Conservation (phyloP, 768 basidiomycete genomes). For the Suillus bovinus region DNA sequence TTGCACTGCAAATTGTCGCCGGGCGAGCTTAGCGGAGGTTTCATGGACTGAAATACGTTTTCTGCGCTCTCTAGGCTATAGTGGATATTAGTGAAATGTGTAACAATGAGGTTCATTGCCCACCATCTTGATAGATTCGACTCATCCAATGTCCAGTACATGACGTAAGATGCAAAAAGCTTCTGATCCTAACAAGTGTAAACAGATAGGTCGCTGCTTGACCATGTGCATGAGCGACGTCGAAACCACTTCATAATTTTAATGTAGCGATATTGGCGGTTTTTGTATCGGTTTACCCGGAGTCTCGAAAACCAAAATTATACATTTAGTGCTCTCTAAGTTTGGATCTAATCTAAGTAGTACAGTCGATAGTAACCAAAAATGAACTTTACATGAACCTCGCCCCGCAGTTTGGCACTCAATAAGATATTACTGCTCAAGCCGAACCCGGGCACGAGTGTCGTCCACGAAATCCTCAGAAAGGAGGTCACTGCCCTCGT, state of each 20-base stretch:
- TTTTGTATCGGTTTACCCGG: neutral
- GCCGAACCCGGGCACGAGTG: conserved; percentile 3
- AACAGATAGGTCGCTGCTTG: too few relatives aligned
- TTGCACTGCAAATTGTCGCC: conserved; percentile 51
- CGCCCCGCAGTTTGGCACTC: too few relatives aligned
- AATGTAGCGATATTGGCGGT: neutral
- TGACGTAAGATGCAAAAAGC: neutral
- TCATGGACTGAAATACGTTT: conserved; percentile 48
- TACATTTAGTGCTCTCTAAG: neutral
- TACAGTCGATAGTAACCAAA: neutral
- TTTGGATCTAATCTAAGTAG: neutral
- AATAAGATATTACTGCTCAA: conserved; percentile 11
- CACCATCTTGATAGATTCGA: conserved; percentile 23
- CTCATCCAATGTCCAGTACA: neutral
- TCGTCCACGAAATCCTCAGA: conserved; percentile 10
- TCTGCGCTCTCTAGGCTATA: conserved; percentile 38
- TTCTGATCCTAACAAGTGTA: conserved; percentile 3
- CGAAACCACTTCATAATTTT: neutral
- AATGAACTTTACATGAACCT: neutral
- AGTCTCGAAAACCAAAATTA: neutral
- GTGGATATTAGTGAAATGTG: conserved; percentile 15
- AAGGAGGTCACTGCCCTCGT: conserved; percentile 27
- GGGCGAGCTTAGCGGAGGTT: conserved; percentile 49
- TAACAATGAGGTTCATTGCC: neutral
- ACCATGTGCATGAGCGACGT: neutral